Evolutionary conservation across 2,329 filamentous ascomycete genomes (phyloP), one percentile per base, ranked within the genome.

Genomic region (Xylaria sp.): DNA sequence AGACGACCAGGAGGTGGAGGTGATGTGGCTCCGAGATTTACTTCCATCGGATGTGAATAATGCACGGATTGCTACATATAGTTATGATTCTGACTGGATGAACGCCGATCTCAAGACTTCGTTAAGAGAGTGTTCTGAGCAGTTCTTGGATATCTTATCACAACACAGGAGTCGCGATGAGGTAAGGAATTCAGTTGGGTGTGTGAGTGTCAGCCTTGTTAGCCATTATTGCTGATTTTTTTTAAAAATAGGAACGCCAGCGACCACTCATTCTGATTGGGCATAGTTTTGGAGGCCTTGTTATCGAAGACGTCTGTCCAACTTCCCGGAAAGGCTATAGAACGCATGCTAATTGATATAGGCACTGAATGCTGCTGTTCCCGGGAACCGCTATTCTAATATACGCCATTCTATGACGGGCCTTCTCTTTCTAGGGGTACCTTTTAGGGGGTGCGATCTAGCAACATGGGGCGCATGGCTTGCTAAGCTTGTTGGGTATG

Each of bases 11-110:
- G 19, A 21, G 14, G 12, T 14, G 12, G 50, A 53, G 27, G 50
- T 53, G 8, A 53, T 53, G 50, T 53, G 50, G 50, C 50, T n/a
- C 27, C 50, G 50, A n/a, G 50, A 53, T 53, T 24, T 53, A 17
- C 24, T 53, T 53, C 24, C 50, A n/a, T 32, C 50, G 11, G 14
- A 53, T 32, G 17, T 53, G 27, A 53, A 32, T 4, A 53, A 53
- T 32, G 50, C 50, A 30, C 50, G 50, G 7, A 53, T 53, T 32
- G 50, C 50, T 14, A 53, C 50, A 32, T 53, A 53, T n/a, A 53
- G 50, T n/a, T 53, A 53, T n/a, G 12, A 17, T 24, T 53, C 50
- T 14, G 50, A 53, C 50, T 53, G 50, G 50, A 53, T 9, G 50
- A 17, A 32, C 24, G 12, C 9, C 4, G 50, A n/a, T 4, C 2